Evolutionary conservation across 2,329 filamentous ascomycete species (phyloP).

Genomic region (Leptographium radiaticola): DNA sequence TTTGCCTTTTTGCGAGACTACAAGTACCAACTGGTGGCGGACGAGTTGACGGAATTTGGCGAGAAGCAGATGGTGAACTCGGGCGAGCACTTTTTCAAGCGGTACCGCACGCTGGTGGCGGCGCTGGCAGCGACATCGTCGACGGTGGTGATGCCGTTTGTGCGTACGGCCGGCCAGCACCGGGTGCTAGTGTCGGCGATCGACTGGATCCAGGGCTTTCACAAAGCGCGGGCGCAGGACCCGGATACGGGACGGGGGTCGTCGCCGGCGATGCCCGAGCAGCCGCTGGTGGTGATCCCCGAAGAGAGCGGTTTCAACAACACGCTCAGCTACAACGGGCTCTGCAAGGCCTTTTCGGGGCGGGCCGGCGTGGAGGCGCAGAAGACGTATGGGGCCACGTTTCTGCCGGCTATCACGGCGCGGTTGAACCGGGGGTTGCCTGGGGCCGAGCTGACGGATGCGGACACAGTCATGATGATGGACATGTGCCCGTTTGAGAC

Average conservation of each 20-base stretch:
- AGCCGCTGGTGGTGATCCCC: slow-evolving; percentile 49
- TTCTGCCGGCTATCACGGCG: slow-evolving; percentile 52
- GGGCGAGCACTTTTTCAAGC: slow-evolving; percentile 60
- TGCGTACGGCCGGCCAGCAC: slow-evolving; percentile 27
- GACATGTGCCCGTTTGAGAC: slow-evolving; percentile 80
- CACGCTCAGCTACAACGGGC: slow-evolving; percentile 56
- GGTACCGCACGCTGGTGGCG: slow-evolving; percentile 52
- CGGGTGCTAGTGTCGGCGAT: slow-evolving; percentile 45
- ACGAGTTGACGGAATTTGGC: slow-evolving; percentile 49
- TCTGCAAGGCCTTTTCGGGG: slow-evolving; percentile 58
- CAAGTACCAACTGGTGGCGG: slow-evolving; percentile 45
- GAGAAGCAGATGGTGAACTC: slow-evolving; percentile 59
- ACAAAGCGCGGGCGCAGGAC: slow-evolving; percentile 32
- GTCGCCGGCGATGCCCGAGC: not conserved
- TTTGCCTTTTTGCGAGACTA: slow-evolving; percentile 63
- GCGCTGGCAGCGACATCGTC: slow-evolving; percentile 11
- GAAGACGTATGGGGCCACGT: slow-evolving; percentile 45
- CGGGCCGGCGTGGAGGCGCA: slow-evolving; percentile 37
- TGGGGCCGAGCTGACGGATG: slow-evolving; percentile 49
- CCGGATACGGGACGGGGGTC: slow-evolving; percentile 21
- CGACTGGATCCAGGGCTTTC: slow-evolving; percentile 66
- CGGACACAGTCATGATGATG: slow-evolving; percentile 63
- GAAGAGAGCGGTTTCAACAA: slow-evolving; percentile 62
- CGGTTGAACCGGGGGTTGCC: slow-evolving; percentile 57
- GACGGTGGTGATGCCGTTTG: slow-evolving; percentile 31